Evolutionary conservation across 208 protist species (phyloP), one percentile per base, ranked within the genome.

Genomic region (Endotrypanum monterogeii): DNA sequence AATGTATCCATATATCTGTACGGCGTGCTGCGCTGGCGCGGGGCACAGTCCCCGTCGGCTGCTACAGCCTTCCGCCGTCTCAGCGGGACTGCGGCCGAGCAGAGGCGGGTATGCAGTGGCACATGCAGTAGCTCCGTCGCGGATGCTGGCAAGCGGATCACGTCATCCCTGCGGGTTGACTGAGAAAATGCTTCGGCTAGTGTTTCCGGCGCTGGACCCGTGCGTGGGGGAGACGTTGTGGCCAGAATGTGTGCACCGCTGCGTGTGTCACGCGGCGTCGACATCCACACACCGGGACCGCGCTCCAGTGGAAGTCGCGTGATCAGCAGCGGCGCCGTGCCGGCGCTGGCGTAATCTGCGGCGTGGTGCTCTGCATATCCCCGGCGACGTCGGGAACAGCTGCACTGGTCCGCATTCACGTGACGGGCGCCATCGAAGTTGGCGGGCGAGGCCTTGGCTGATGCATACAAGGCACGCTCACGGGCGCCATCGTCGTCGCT

Each of bases 271-370:
- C 68, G 57, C 37, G 68, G 68, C 30, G 75, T 69, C 61, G 73
- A 52, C 65, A 63, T 39, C 91, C 88, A 95, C 52, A 92, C 87
- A 25, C 91, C 91, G 5, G 91, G 88, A 3, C 86, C 91, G 7
- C 80, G 69, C 74, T 89, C 89, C 50, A 89, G 71, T 14, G 91
- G 88, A 46, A 93, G 46, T 39, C 88, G 88, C 25, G 73, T 89
- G 56, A 89, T 79, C 54, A 87, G 68, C 44, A 83, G 55, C 51
- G 84, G 76, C 11, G 73, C 73, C 16, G 50, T 3, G n/a, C 72
- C 20, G 2, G 54, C 62, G 51, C 37, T 23, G 35, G 16, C 37
- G 39, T 50, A 23, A 25, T 58, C 30, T 37, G 4, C 35, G 28
- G 32, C 1, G 20, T 41, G 44, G 48, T 41, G 41, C 58, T 54